These are phyloP conservation scores for Phoma sp. DNA, from an alignment of 2,329 filamentous ascomycete species.

Conservation along the genomic window DNA sequence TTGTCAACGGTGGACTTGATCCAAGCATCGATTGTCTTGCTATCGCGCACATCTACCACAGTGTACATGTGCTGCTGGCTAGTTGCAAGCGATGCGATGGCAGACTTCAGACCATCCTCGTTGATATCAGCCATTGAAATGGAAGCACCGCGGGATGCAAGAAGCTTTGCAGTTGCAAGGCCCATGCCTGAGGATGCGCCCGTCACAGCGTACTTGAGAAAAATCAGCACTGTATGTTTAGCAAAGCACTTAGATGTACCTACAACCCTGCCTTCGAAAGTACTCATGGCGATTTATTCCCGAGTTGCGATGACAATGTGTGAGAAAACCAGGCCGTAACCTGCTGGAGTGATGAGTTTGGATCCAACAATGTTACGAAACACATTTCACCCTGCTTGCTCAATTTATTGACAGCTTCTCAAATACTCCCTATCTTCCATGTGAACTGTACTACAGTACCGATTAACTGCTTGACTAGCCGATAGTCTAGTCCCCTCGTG, in stretches of 20 bases:
- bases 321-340: no score
- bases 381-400: no score
- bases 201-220: conserved; percentile 16
- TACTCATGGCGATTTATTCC: not conserved
- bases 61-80: conserved; percentile 40
- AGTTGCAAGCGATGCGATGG: conserved; percentile 29
- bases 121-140: conserved; percentile 36
- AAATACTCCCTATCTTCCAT: not conserved
- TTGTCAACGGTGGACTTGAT: conserved; percentile 45
- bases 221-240: not conserved
- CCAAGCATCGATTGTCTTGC: conserved; percentile 49
- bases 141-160: conserved; percentile 52
- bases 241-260: not conserved
- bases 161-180: conserved; percentile 52
- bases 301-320: no score
- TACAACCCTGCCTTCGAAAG: conserved; percentile 2
- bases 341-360: no score
- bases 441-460: not conserved
- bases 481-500: not conserved
- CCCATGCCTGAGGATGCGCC: conserved; percentile 54
- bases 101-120: conserved; percentile 51
- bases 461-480: not conserved
- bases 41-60: conserved; percentile 55
- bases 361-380: no score
- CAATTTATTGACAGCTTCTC: no score